Conservation (phyloP, 106 monocot genomes). For the Dioscorea zingiberensis region DNA sequence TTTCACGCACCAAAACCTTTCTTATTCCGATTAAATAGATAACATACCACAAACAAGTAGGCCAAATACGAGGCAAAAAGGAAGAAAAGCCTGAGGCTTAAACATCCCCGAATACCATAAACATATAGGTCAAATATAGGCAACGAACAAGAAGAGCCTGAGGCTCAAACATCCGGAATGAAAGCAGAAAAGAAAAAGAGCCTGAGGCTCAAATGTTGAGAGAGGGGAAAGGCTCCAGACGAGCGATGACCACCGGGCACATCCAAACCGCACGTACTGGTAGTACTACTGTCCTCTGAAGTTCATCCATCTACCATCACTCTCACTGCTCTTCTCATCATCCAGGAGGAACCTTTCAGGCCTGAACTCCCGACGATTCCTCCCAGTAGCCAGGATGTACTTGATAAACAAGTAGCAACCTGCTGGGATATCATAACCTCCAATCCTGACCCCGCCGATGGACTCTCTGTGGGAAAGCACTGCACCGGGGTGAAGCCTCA, state of each 20-base stretch:
- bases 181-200: no score
- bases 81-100: no score
- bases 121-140: no score
- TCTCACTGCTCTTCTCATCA: neutral
- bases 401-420: slow-evolving; percentile 19
- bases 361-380: slow-evolving; percentile 12
- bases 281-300: slow-evolving; percentile 31
- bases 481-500: slow-evolving; percentile 29
- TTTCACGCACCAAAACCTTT: no score
- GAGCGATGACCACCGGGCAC: slow-evolving; percentile 10
- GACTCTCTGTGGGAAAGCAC: slow-evolving; percentile 16
- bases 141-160: no score
- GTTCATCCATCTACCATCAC: neutral
- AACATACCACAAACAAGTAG: no score
- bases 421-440: slow-evolving; percentile 15
- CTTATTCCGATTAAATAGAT: no score
- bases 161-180: no score
- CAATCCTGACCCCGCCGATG: slow-evolving; percentile 4
- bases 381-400: slow-evolving; percentile 27
- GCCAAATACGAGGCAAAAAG: no score
- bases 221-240: slow-evolving; percentile 8
- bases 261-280: slow-evolving; percentile 44
- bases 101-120: no score
- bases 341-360: slow-evolving; percentile 12
- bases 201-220: neutral